These are phyloP conservation scores for Bonia amplexicaulis DNA, from an alignment of 176 grass and related monocot genomes.

Conservation along the genomic window DNA sequence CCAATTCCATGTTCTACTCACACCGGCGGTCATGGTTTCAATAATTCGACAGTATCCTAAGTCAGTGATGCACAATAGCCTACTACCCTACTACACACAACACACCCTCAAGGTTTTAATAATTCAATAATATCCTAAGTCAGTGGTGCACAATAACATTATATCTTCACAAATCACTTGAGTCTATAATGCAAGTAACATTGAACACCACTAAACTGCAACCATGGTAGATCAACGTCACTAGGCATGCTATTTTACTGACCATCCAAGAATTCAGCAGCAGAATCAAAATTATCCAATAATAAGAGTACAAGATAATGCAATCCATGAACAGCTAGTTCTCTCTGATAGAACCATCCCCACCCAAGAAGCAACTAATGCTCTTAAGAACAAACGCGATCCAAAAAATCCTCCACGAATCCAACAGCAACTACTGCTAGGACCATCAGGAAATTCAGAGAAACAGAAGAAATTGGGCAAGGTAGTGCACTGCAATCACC, in stretches of 20 bases:
- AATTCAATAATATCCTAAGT: too few species aligned
- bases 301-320: background rate
- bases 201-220: background rate
- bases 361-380: background rate
- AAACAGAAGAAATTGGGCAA: background rate
- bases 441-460: background rate
- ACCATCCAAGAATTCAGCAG: background rate
- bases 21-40: background rate
- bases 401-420: background rate
- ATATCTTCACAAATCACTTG: background rate
- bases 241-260: background rate
- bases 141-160: too few species aligned
- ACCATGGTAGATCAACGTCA: background rate
- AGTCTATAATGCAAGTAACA: background rate
- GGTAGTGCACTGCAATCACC: slow-evolving; percentile 17
- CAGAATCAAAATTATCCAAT: background rate
- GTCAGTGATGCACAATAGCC: background rate
- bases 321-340: background rate
- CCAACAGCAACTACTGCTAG: background rate
- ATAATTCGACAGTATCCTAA: background rate
- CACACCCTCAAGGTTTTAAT: too few species aligned
- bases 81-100: too few species aligned
- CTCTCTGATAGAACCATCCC: background rate
- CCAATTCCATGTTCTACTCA: background rate
- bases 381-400: background rate